Base-by-base conservation (phyloP, 345 rosid genomes). In the Populus euphratica region DNA sequence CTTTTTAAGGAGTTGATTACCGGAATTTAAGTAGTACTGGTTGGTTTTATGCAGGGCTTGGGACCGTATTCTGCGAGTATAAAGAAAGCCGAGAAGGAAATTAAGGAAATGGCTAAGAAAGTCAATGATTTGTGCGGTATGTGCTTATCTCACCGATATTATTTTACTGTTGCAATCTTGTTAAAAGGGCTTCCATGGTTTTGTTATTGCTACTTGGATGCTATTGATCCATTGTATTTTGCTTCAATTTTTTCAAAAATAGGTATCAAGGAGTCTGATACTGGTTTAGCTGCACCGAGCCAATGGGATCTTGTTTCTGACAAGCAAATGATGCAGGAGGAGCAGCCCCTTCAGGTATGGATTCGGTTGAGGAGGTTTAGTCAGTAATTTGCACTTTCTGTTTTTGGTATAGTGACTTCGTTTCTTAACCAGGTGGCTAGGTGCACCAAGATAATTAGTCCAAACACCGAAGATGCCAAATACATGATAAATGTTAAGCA, bases 241-340 rank as follows among this genome's bases (percentile, higher is more conserved):
- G 66, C 66, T 64, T 17, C 71, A 35, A 21, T 39, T 23, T 7
- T 74, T 64, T 5, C 0, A 17, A 10, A 29, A 65, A 16, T 38
- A 94, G 98, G 98, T 79, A 95, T 95, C 66, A 95, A 95, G 87
- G 99, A 95, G 81, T 95, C 98, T 54, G 98, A 93, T 71, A 95
- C 99, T 54, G 99, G 99, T 8, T 83, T 95, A 77, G 98, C 98
- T 78, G 92, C 97, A 64, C 99, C 99, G 6, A 93, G 98, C 77
- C 99, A 96, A 52, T 96, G 99, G 99, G 99, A 96, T 89, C 99
- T 96, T 74, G 99, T 96, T n/a, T 96, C 99, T 2, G 99, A 96
- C 76, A 96, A 96, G 74, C 97, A 93, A 77, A 96, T 96, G 99
- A 96, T 96, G 99, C 99, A 96, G 80, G 99, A 96, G 81, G 99